Conservation (phyloP, 495 filamentous ascomycete species). For the Terfezia boudieri region DNA sequence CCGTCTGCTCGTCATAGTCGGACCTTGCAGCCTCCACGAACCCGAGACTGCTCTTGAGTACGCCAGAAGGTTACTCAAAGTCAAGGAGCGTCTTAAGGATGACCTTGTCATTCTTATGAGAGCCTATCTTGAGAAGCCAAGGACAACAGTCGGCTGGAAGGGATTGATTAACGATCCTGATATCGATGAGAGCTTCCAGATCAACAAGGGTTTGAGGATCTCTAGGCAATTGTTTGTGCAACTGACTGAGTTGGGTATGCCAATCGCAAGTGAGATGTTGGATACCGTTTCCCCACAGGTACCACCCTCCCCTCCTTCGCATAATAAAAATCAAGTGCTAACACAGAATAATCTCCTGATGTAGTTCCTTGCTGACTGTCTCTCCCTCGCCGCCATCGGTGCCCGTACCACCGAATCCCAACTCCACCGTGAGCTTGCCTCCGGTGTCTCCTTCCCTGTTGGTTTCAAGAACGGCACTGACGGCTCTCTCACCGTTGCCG, state of each 20-base stretch:
- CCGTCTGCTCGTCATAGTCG: conserved; percentile 81
- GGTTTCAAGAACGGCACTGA: conserved; percentile 99
- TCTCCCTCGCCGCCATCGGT: conserved; percentile 88
- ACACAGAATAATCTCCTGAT: not conserved
- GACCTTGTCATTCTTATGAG: conserved; percentile 92
- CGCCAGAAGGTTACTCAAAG: conserved; percentile 45
- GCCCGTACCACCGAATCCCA: conserved; percentile 95
- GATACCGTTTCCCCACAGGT: conserved; percentile 86
- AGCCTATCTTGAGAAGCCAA: conserved; percentile 95
- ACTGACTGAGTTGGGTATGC: conserved; percentile 64
- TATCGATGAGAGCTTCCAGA: conserved; percentile 90
- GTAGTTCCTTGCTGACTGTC: conserved; percentile 75
- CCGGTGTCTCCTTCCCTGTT: conserved; percentile 92
- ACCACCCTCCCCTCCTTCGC: not conserved
- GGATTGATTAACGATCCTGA: conserved; percentile 97
- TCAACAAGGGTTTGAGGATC: conserved; percentile 92
- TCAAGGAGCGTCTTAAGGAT: conserved; percentile 49
- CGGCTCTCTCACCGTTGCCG: conserved; percentile 78
- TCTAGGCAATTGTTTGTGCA: conserved; percentile 78
- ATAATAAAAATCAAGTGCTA: not conserved
- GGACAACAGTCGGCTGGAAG: conserved; percentile 99
- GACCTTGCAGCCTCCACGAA: conserved; percentile 95
- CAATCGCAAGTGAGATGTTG: conserved; percentile 91
- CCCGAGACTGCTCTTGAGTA: conserved; percentile 76
- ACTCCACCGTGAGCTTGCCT: conserved; percentile 83